Base-by-base conservation (phyloP, 331 rosid species). In the Malus hybrid region DNA sequence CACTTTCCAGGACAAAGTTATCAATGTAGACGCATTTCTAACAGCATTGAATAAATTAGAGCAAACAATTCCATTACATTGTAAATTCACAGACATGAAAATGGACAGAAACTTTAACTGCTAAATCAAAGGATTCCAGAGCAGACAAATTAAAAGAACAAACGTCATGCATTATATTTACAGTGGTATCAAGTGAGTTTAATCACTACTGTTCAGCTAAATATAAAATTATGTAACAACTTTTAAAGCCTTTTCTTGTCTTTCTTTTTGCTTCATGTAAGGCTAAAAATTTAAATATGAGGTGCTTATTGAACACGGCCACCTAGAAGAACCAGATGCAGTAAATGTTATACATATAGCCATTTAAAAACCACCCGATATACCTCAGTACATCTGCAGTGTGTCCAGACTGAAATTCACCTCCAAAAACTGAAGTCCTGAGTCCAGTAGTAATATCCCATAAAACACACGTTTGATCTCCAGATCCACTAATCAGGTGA, bases 351-450 rank as follows among this genome's bases (percentile, higher is more conserved):
- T 65, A 66, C 66, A 20, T 57, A 75, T 26, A 42, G 39, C 52
- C 29, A 7, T 34, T 64, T 10, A 24, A 39, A 10, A 81, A 82
- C 79, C 68, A 52, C 39, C 75, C 29, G 19, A 66, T 34, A 55
- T 89, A 94, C 99, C 99, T 91, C 26, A 82, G 81, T 78, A 94
- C 96, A 77, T 94, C 99, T 57, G 89, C 88, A 76, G 96, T 89
- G 74, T 94, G 99, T 65, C 99, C 99, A 6, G 97, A 94, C 86
- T 94, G 99, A 92, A 94, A 94, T 85, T 94, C 97, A 74, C 97
- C 98, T 26, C 98, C 98, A 33, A 93, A 93, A 73, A 91, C 97
- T 76, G 98, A 89, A 28, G 98, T 89, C 80, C 91, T 83, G 42
- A 93, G 97, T 78, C 98, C 98, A 2, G 97, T 91, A 32, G 96